Base-by-base conservation (phyloP, 208 protist species). In the Acanthamoeba triangularis region DNA sequence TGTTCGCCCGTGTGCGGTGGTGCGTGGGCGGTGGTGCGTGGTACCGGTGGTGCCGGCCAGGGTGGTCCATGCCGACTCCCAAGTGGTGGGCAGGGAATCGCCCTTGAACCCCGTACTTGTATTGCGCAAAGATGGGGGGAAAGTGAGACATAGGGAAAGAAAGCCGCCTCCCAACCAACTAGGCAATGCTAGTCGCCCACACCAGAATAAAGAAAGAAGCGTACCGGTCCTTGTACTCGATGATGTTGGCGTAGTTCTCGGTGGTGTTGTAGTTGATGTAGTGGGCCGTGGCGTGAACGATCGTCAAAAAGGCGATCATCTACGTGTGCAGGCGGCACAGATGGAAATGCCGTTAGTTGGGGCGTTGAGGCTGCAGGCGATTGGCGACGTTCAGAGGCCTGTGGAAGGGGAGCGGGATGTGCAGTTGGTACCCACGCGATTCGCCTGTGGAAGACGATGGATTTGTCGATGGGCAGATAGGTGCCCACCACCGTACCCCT, bases 401-500 rank as follows among this genome's bases (percentile, higher is more conserved):
- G 1, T n/a, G 3, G 59, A 28, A 41, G 44, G 30, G 10, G n/a
- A 1, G 67, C 33, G 10, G 67, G n/a, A 44, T 5, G 35, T 14
- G 30, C 33, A 41, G 30, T 93, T 23, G 52, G 97, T 18, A 91
- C 80, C 94, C 95, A 98, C 11, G 96, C 97, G 41, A 96, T 54
- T n/a, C 69, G 74, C 59, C 90, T 95, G 92, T 98, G 98, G 78
- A 98, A 98, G 16, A 78, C 47, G 49, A 98, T 96, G 87, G 96
- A 97, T 35, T 98, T 97, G 72, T 98, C 98, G 7, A 98, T 85
- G 69, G 97, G 97, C 37, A 98, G 7, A 74, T 96, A 97, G 23
- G 65, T 84, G 82, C 93, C 93, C 18, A 97, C 37, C 47, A 96
- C 95, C 6, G 96, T 97, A 14, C 93, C 96, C 63, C 96, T 93